Evolutionary conservation across 202 grass and related monocot genomes (phyloP).

Genomic region (Bolboschoenoplectus hybrid): DNA sequence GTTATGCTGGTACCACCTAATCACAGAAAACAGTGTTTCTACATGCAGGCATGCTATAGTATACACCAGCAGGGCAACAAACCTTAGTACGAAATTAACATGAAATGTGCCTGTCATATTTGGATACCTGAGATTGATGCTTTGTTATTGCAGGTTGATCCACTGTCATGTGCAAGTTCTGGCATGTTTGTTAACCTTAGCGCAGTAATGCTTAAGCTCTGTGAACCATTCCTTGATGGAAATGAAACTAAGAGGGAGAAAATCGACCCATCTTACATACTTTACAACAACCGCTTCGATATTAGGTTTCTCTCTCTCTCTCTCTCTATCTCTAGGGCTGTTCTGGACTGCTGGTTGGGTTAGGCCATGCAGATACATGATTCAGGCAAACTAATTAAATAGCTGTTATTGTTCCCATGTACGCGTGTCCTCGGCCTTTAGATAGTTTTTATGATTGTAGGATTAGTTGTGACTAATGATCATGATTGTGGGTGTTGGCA

Average conservation of each 20-base stretch:
- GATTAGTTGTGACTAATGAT: neutral
- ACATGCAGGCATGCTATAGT: neutral
- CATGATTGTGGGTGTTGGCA: neutral
- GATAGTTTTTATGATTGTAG: neutral
- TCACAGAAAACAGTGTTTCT: neutral
- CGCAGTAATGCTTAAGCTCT: slow-evolving; percentile 83
- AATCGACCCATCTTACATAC: slow-evolving; percentile 84
- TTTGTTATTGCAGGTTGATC: slow-evolving; percentile 65
- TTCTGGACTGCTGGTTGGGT: neutral
- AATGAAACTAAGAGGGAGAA: slow-evolving; percentile 78
- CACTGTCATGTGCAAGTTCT: slow-evolving; percentile 76
- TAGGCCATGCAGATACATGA: neutral
- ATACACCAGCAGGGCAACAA: neutral
- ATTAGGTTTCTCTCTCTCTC: slow-evolving; percentile 58
- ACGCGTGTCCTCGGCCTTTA: neutral
- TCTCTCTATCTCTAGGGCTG: neutral
- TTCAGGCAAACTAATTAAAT: slow-evolving; percentile 1
- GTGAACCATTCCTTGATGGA: slow-evolving; percentile 85
- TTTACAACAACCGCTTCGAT: slow-evolving; percentile 73
- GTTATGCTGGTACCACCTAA: neutral
- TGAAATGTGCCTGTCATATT: slow-evolving; percentile 16
- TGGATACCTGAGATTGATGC: slow-evolving; percentile 8
- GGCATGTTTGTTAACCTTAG: slow-evolving; percentile 99
- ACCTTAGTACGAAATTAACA: neutral
- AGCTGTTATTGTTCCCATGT: slow-evolving; percentile 6